A percentile compares a stretch with the other conserved stretches of the same genome.
Conservation (phyloP, 2,329 filamentous ascomycete species). For the Phoma sp. region DNA sequence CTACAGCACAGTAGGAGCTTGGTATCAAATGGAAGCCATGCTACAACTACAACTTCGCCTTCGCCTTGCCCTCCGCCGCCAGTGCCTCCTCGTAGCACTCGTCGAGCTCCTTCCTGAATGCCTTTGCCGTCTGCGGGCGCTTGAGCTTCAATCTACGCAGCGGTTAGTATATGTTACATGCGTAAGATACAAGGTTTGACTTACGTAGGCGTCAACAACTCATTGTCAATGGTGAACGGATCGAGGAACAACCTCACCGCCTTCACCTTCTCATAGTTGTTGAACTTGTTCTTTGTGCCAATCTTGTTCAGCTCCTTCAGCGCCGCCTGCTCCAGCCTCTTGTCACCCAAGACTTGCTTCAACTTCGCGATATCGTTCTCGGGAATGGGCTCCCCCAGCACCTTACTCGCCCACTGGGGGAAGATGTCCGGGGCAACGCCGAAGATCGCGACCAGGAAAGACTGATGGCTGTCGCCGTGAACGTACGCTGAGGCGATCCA, state of each 20-base stretch:
- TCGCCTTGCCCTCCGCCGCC: conserved; percentile 49
- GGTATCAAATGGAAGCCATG: no score
- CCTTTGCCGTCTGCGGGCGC: conserved; percentile 70
- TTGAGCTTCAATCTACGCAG: conserved; percentile 71
- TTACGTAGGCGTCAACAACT: conserved; percentile 86
- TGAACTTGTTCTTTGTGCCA: conserved; percentile 84
- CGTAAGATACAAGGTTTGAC: conserved; percentile 43
- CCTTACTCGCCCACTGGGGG: conserved; percentile 77
- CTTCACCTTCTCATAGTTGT: conserved; percentile 84
- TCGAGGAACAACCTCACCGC: conserved; percentile 79
- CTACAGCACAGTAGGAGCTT: no score
- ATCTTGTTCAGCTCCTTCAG: conserved; percentile 79
- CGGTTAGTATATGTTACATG: neutral
- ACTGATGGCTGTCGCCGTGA: conserved; percentile 85
- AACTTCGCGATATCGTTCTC: conserved; percentile 71
- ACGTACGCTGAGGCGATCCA: conserved; percentile 84
- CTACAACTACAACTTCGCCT: conserved; percentile 54
- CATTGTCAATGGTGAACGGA: conserved; percentile 92
- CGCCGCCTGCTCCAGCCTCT: conserved; percentile 75
- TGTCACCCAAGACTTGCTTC: conserved; percentile 69
- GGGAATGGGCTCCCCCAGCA: conserved; percentile 71
- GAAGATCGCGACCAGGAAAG: conserved; percentile 82
- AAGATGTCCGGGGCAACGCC: conserved; percentile 87
- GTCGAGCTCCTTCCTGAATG: conserved; percentile 63
- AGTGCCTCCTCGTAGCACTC: conserved; percentile 65